Conservation (phyloP, 257 asterid genomes). For the Ligustrum vulgare region DNA sequence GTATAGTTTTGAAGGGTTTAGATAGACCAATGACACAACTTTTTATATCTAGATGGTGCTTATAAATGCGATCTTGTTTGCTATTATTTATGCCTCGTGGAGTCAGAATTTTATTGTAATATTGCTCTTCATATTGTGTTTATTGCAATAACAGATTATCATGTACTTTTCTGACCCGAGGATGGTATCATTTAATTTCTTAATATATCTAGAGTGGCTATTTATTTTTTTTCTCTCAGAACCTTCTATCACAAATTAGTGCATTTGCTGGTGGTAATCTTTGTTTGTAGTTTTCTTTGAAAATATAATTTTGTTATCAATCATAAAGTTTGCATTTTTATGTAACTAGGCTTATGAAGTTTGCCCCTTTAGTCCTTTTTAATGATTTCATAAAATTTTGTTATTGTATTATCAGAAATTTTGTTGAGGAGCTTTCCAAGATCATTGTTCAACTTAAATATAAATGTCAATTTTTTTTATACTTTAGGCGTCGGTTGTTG, state of each 20-base stretch:
- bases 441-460: too few species aligned
- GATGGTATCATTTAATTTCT: slow-evolving; percentile 50
- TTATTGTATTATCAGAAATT: too few species aligned
- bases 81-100: not conserved
- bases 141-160: not conserved
- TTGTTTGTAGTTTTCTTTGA: not conserved
- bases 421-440: too few species aligned
- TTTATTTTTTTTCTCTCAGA: not conserved
- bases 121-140: not conserved
- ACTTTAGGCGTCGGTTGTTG: too few species aligned
- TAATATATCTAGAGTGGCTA: not conserved
- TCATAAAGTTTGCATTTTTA: not conserved
- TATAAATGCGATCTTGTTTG: not conserved
- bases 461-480: too few species aligned
- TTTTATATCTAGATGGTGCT: not conserved
- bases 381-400: too few species aligned
- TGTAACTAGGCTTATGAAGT: not conserved
- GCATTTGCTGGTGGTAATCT: not conserved
- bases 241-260: not conserved
- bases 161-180: slow-evolving; percentile 10
- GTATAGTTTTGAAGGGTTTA: not conserved
- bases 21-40: not conserved
- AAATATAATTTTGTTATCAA: not conserved
- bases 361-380: too few species aligned
- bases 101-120: too few species aligned